Evolutionary conservation across 2,329 filamentous ascomycete species (phyloP).

Genomic region (Penicillium italicum): DNA sequence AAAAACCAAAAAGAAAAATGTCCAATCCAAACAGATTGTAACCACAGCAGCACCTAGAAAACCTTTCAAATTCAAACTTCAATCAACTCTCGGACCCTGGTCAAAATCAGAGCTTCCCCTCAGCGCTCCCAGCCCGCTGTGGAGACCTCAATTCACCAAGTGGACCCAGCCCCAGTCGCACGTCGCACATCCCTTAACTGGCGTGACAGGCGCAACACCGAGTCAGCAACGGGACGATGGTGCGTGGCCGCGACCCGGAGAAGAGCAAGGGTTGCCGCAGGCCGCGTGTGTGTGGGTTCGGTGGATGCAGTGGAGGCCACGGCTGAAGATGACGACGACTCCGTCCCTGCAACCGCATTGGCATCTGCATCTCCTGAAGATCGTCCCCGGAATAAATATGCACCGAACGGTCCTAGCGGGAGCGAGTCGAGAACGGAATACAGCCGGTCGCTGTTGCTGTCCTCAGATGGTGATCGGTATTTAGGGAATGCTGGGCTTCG

Average conservation of each 20-base stretch:
- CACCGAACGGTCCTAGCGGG: conserved; percentile 5
- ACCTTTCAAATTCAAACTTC: not conserved
- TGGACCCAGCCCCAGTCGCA: conserved; percentile 8
- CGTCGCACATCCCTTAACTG: conserved; percentile 24
- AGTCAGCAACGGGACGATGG: conserved; percentile 29
- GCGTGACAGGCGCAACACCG: conserved; percentile 26
- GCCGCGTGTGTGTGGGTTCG: not conserved
- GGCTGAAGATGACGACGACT: conserved; percentile 12
- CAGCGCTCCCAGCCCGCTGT: not conserved
- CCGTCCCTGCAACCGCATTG: not conserved
- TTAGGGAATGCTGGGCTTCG: not conserved
- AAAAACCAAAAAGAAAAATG: too few species aligned
- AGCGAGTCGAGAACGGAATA: conserved; percentile 16
- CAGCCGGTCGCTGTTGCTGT: conserved; percentile 3
- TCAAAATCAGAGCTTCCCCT: not conserved
- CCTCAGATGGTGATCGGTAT: not conserved
- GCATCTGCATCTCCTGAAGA: conserved; percentile 9
- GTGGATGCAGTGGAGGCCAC: not conserved
- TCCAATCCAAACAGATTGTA: not conserved
- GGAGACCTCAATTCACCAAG: conserved; percentile 12
- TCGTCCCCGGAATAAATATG: conserved; percentile 7
- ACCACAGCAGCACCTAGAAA: not conserved
- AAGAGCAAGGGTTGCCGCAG: conserved; percentile 16
- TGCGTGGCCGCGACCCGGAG: conserved; percentile 26
- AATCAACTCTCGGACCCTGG: not conserved